Evolutionary conservation across 192 early-diverging fungal genomes (phyloP).

Genomic region (Phlyctochytrium planicorne): DNA sequence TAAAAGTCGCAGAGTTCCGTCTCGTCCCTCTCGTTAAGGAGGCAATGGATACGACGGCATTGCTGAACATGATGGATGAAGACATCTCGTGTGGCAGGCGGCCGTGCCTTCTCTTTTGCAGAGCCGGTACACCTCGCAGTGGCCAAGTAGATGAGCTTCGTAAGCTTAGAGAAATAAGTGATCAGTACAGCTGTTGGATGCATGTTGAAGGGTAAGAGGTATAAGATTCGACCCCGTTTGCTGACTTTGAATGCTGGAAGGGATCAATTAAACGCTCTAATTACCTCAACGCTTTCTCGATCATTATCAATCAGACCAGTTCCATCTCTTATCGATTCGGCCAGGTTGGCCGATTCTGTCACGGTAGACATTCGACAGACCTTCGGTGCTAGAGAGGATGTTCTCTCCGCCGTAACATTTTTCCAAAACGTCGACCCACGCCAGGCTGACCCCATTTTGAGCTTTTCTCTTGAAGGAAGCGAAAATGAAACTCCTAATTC

Average conservation of each 20-base stretch:
- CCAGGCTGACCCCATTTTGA: not conserved
- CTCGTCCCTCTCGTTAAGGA: not conserved
- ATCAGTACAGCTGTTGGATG: constrained; percentile 1
- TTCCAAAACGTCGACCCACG: constrained; percentile 3
- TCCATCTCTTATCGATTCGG: not conserved
- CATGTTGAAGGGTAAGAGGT: no score
- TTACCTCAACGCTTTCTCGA: not conserved
- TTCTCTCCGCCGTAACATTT: not conserved
- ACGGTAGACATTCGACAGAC: not conserved
- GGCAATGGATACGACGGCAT: not conserved
- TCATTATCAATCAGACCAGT: no score
- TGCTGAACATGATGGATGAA: constrained; percentile 1
- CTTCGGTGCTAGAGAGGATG: not conserved
- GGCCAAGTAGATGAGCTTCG: constrained; percentile 1
- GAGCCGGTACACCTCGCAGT: not conserved
- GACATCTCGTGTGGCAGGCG: not conserved
- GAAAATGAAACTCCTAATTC: no score
- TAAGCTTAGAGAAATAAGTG: not conserved
- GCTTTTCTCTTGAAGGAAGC: not conserved
- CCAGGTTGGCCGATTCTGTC: not conserved
- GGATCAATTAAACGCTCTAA: constrained; percentile 2
- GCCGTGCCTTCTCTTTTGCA: not conserved
- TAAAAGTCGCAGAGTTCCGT: not conserved
- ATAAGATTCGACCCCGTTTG: no score
- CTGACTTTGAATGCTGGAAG: no score